A percentile compares a stretch with the other conserved stretches of the same genome.
These are phyloP conservation scores for Wickerhamiella sergipiensis DNA, from an alignment of 805 yeast genomes.

Conservation along the genomic window DNA sequence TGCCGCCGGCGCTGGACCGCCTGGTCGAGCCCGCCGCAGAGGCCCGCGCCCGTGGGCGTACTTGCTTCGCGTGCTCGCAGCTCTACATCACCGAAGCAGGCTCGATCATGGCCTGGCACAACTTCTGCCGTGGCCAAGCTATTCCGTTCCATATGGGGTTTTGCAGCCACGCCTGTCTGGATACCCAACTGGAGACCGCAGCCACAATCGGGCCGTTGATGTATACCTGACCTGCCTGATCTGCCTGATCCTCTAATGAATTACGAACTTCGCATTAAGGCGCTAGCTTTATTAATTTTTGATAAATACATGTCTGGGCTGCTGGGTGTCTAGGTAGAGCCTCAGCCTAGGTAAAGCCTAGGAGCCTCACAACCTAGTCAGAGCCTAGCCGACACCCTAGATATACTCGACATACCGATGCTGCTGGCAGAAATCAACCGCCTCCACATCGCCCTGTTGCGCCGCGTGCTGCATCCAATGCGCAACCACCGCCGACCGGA, in stretches of 20 bases:
- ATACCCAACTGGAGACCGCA: background rate
- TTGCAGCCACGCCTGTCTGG: constrained; percentile 1
- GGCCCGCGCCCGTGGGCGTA: background rate
- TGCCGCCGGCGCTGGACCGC: background rate
- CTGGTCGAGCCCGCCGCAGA: background rate
- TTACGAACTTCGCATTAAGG: too few relatives aligned
- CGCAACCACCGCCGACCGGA: constrained; percentile 13
- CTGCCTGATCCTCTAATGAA: too few relatives aligned
- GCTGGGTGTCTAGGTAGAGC: too few relatives aligned
- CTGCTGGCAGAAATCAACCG: constrained; percentile 4
- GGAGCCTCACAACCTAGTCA: too few relatives aligned
- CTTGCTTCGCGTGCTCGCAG: background rate
- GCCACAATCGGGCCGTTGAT: too few relatives aligned
- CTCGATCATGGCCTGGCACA: constrained; percentile 1
- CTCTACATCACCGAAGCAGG: background rate
- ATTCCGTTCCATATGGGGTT: constrained; percentile 2
- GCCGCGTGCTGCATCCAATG: constrained; percentile 17
- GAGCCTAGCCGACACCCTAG: too few relatives aligned
- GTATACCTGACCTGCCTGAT: too few relatives aligned
- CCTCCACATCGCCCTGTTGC: constrained; percentile 8
- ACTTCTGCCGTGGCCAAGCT: background rate
- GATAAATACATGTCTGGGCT: too few relatives aligned
- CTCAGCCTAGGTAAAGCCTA: too few relatives aligned
- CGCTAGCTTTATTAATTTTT: too few relatives aligned
- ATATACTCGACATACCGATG: constrained; percentile 4